phyloP scores from a whole-genome alignment of 306 rosid species.

The Carpinus viminea region DNA sequence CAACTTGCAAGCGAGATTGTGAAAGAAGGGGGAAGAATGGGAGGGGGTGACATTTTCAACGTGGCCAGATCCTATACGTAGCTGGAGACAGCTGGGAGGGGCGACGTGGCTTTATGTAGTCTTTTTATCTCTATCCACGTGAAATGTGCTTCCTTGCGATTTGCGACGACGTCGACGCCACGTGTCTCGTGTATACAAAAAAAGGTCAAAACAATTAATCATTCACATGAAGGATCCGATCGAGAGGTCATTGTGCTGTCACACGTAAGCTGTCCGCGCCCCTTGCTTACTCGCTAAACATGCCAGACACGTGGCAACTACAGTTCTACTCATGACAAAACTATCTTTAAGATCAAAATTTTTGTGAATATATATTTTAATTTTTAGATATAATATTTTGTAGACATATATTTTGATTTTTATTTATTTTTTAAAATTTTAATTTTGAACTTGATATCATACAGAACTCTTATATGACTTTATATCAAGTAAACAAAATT shows the following conservation, averaged over 20 bases:
- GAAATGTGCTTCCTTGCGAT: conserved; percentile 15
- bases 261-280: neutral
- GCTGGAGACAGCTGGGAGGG: conserved; percentile 32
- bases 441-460: too few species aligned
- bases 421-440: too few species aligned
- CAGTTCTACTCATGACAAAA: too few species aligned
- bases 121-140: conserved; percentile 35
- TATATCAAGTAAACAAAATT: too few species aligned
- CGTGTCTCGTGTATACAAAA: conserved; percentile 26
- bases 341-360: too few species aligned
- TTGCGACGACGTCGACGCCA: conserved; percentile 29
- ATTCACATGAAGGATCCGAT: conserved; percentile 20
- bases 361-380: too few species aligned
- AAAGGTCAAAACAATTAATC: conserved; percentile 18
- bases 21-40: too few species aligned
- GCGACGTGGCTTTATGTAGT: conserved; percentile 31
- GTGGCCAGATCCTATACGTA: conserved; percentile 23
- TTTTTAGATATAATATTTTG: too few species aligned
- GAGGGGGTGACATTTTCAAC: conserved; percentile 17
- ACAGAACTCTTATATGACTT: too few species aligned
- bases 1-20: too few species aligned
- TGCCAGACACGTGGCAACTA: neutral
- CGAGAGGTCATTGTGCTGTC: neutral
- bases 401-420: too few species aligned
- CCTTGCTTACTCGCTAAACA: neutral